Percentiles rank a stretch among this genome's conserved stretches.
phyloP scores from a whole-genome alignment of 495 filamentous ascomycete genomes.

The Penicillium tannophilum region DNA sequence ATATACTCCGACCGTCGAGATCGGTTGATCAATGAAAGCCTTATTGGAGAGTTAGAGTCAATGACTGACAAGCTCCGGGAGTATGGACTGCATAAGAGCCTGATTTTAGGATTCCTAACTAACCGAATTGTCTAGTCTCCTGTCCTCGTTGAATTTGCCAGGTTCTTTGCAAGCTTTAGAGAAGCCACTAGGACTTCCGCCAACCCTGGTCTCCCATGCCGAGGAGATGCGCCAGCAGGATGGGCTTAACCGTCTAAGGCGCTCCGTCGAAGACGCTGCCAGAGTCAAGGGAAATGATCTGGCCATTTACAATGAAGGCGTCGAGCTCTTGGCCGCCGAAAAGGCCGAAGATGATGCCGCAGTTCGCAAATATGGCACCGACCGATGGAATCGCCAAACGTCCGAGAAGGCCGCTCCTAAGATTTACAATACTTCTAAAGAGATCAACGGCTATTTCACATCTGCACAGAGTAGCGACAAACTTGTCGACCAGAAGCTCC shows the following conservation, averaged over 20 bases:
- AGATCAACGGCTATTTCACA: conserved; percentile 86
- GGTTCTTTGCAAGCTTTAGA: conserved; percentile 93
- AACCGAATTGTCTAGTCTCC: conserved; percentile 46
- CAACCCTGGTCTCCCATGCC: conserved; percentile 80
- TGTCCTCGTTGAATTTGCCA: conserved; percentile 84
- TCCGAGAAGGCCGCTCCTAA: conserved; percentile 72
- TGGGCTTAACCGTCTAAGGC: conserved; percentile 70
- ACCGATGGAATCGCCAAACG: conserved; percentile 74
- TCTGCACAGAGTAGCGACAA: conserved; percentile 82
- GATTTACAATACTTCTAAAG: conserved; percentile 70
- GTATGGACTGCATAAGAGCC: conserved; percentile 29
- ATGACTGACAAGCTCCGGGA: conserved; percentile 81
- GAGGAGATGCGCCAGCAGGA: conserved; percentile 96
- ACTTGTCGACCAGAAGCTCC: conserved; percentile 76
- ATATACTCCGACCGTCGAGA: conserved; percentile 94
- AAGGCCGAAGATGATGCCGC: conserved; percentile 78
- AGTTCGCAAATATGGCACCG: conserved; percentile 80
- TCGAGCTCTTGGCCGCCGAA: conserved; percentile 73
- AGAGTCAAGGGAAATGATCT: conserved; percentile 78
- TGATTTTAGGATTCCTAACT: not conserved
- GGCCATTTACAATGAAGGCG: conserved; percentile 78
- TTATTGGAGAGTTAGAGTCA: conserved; percentile 81
- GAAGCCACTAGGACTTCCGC: conserved; percentile 90
- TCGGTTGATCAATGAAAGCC: conserved; percentile 78
- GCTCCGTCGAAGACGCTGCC: conserved; percentile 80